A percentile compares a stretch with the other conserved stretches of the same genome.
These are phyloP conservation scores for Geotrichum candidum DNA, from an alignment of 1,139 yeast genomes.

Conservation along the genomic window DNA sequence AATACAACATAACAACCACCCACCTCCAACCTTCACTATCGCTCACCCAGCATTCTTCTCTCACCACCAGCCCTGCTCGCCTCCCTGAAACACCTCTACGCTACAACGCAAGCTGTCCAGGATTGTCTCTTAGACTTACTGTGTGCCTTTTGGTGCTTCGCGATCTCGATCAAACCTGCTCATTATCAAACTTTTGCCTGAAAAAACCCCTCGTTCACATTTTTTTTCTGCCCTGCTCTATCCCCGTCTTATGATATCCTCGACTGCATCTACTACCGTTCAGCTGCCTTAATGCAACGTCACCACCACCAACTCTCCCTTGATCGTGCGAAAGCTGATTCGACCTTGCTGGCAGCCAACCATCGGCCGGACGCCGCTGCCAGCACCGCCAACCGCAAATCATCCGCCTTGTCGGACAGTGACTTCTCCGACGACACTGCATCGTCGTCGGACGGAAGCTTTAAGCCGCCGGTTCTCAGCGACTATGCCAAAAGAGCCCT, in stretches of 20 bases:
- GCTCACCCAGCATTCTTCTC: not conserved
- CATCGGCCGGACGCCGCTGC: not conserved
- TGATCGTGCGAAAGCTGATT: conserved; percentile 4
- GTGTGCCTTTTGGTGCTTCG: no score
- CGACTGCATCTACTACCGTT: not conserved
- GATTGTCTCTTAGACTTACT: no score
- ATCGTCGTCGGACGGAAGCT: conserved; percentile 43
- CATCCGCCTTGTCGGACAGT: conserved; percentile 4
- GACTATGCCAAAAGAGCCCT: conserved; percentile 47
- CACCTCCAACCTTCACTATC: not conserved
- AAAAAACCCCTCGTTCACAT: not conserved
- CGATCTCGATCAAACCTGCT: not conserved
- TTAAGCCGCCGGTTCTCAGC: conserved; percentile 61
- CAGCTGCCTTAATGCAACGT: conserved; percentile 8
- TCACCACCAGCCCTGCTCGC: not conserved
- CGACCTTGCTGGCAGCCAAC: not conserved
- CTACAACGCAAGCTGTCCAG: no score
- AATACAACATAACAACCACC: not conserved
- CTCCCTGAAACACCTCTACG: not conserved
- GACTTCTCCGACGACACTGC: conserved; percentile 25
- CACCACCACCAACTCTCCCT: conserved; percentile 1
- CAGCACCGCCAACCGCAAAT: not conserved
- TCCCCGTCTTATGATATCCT: not conserved
- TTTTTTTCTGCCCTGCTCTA: not conserved
- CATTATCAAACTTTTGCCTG: not conserved